Conservation (phyloP, 2,329 filamentous ascomycete genomes). For the Aplosporella prunicola region DNA sequence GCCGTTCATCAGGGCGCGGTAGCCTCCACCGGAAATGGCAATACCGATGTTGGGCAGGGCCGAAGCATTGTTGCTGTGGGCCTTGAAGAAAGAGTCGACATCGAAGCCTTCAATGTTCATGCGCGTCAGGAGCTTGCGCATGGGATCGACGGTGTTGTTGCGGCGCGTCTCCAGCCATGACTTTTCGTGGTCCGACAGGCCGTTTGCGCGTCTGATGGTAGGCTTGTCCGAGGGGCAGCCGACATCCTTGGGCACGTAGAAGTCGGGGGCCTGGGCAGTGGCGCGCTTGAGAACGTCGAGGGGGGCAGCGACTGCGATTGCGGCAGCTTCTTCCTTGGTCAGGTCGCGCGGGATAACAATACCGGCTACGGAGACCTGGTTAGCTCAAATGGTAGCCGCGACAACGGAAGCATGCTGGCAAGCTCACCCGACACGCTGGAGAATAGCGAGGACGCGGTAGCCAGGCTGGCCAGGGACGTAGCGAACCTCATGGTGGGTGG, state of each 20-base stretch:
- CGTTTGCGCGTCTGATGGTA: slow-evolving; percentile 52
- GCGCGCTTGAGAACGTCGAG: slow-evolving; percentile 29
- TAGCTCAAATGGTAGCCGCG: not conserved
- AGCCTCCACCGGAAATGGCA: slow-evolving; percentile 75
- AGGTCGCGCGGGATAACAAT: slow-evolving; percentile 7
- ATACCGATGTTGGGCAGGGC: slow-evolving; percentile 62
- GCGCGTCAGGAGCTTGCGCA: slow-evolving; percentile 62
- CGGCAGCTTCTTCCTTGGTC: slow-evolving; percentile 6
- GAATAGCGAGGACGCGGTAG: slow-evolving; percentile 5
- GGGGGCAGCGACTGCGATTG: slow-evolving; percentile 5
- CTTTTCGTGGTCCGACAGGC: slow-evolving; percentile 59
- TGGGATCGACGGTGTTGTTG: slow-evolving; percentile 62
- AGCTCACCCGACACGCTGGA: slow-evolving; percentile 8
- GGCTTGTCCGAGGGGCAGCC: slow-evolving; percentile 63
- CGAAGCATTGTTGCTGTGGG: slow-evolving; percentile 44
- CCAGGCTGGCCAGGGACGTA: not conserved
- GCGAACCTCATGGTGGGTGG: slow-evolving; percentile 11
- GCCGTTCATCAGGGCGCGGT: slow-evolving; percentile 76
- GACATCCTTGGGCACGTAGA: slow-evolving; percentile 61
- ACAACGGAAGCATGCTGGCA: not conserved
- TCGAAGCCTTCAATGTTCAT: slow-evolving; percentile 72
- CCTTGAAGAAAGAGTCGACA: slow-evolving; percentile 60
- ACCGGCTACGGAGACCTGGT: not conserved
- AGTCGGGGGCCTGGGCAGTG: slow-evolving; percentile 49
- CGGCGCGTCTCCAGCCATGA: slow-evolving; percentile 65